A percentile compares a stretch with the other conserved stretches of the same genome.
These are phyloP conservation scores for Cordyceps tenuipes DNA, from an alignment of 2,329 filamentous ascomycete genomes.

Conservation along the genomic window DNA sequence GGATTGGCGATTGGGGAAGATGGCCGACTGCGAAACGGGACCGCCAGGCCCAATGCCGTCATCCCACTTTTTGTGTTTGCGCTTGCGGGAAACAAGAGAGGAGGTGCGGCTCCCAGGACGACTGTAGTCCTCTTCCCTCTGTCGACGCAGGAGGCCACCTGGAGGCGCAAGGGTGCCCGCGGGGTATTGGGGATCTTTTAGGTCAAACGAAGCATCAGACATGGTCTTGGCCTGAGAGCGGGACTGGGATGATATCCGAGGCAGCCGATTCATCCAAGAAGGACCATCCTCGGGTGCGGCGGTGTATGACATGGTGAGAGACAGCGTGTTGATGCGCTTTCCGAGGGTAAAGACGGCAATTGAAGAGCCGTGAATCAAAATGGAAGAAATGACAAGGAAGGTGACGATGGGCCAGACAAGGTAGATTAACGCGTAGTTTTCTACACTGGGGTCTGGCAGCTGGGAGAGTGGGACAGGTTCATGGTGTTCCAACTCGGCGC, in stretches of 20 bases:
- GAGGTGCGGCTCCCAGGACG: slow-evolving; percentile 49
- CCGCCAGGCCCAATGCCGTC: slow-evolving; percentile 72
- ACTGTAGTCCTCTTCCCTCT: slow-evolving; percentile 63
- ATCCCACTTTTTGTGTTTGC: slow-evolving; percentile 60
- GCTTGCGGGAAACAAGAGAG: slow-evolving; percentile 51
- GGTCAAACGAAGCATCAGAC: slow-evolving; percentile 65
- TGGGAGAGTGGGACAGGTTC: slow-evolving; percentile 63
- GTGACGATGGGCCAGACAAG: slow-evolving; percentile 94
- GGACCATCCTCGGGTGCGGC: slow-evolving; percentile 80
- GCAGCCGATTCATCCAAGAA: slow-evolving; percentile 90
- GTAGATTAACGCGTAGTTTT: slow-evolving; percentile 63
- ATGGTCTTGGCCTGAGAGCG: slow-evolving; percentile 79
- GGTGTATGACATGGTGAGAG: slow-evolving; percentile 93
- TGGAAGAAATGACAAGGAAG: slow-evolving; percentile 90
- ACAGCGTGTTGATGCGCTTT: slow-evolving; percentile 95
- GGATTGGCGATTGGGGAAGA: slow-evolving; percentile 54
- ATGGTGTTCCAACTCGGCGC: slow-evolving; percentile 79
- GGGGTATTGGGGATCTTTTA: slow-evolving; percentile 52
- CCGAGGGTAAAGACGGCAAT: slow-evolving; percentile 95
- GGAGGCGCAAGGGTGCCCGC: slow-evolving; percentile 67
- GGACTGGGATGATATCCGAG: slow-evolving; percentile 56
- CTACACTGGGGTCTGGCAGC: slow-evolving; percentile 45
- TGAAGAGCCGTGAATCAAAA: slow-evolving; percentile 94
- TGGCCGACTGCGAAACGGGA: slow-evolving; percentile 83
- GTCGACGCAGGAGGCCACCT: slow-evolving; percentile 70